phyloP scores from a whole-genome alignment of 2,329 filamentous ascomycete species.

The Pseudocercospora fijiensis region DNA sequence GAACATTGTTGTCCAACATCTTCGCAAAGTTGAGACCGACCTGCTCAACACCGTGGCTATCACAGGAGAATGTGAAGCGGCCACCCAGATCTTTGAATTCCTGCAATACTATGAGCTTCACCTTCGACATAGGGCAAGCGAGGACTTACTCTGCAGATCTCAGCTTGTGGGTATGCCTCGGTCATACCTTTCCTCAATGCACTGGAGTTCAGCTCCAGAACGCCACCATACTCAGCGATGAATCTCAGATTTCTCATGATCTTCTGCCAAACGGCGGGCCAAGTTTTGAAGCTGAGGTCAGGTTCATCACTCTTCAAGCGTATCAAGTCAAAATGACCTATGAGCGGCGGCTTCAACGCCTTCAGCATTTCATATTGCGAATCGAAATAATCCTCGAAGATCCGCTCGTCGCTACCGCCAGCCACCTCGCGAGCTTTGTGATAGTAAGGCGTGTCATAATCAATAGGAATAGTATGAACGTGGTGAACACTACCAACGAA shows the following conservation, averaged over 20 bases:
- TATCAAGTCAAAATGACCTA: constrained; percentile 94
- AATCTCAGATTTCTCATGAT: constrained; percentile 72
- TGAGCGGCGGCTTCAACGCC: constrained; percentile 68
- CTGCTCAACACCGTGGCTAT: constrained; percentile 86
- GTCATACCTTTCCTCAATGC: constrained; percentile 83
- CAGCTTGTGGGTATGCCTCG: constrained; percentile 81
- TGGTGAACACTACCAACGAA: constrained; percentile 95
- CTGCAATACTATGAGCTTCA: constrained; percentile 42
- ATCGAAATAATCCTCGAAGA: constrained; percentile 86
- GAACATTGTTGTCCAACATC: constrained; percentile 48
- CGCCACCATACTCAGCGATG: constrained; percentile 70
- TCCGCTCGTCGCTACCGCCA: constrained; percentile 65
- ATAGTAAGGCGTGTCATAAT: constrained; percentile 73
- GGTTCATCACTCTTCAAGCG: constrained; percentile 73
- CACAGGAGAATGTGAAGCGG: constrained; percentile 86
- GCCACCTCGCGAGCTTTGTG: constrained; percentile 57
- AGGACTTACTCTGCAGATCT: constrained; percentile 68
- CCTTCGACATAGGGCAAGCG: not conserved
- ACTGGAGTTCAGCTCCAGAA: constrained; percentile 87
- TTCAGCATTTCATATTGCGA: constrained; percentile 78
- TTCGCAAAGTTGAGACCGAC: constrained; percentile 76
- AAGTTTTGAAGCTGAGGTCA: constrained; percentile 50
- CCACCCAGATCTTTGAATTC: constrained; percentile 72
- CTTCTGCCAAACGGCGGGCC: constrained; percentile 66
- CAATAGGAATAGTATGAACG: constrained; percentile 80